Evolutionary conservation across 306 rosid genomes (phyloP).

Genomic region (Vigna nakashimae): DNA sequence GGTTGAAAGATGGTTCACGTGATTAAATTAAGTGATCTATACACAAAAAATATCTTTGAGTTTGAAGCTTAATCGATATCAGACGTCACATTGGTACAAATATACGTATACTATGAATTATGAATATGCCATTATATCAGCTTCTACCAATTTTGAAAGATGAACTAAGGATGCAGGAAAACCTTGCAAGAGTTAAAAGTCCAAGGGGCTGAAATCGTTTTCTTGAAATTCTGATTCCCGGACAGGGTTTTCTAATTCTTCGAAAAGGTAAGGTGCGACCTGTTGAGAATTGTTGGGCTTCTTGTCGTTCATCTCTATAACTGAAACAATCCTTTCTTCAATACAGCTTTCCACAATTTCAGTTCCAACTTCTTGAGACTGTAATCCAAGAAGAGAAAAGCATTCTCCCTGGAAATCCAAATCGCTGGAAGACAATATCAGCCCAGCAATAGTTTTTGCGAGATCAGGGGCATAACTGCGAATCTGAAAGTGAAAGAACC

Average conservation of each 20-base stretch:
- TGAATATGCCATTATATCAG: too few relatives aligned
- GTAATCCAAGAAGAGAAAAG: conserved; percentile 81
- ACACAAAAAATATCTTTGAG: too few relatives aligned
- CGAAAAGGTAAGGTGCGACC: conserved; percentile 66
- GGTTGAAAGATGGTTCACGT: not conserved
- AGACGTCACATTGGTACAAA: not conserved
- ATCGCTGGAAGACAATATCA: conserved; percentile 76
- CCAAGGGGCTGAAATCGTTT: conserved; percentile 55
- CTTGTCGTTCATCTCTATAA: conserved; percentile 72
- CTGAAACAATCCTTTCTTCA: conserved; percentile 68
- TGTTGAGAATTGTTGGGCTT: conserved; percentile 64
- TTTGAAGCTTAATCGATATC: too few relatives aligned
- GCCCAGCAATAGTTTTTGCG: conserved; percentile 83
- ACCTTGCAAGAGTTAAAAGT: conserved; percentile 40
- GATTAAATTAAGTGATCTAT: too few relatives aligned
- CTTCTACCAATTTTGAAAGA: not conserved
- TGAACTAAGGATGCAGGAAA: conserved; percentile 8
- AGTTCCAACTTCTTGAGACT: conserved; percentile 58
- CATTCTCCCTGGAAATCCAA: conserved; percentile 75
- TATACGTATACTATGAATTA: too few relatives aligned
- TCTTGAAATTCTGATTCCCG: conserved; percentile 53
- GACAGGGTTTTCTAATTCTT: conserved; percentile 46
- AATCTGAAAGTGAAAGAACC: conserved; percentile 61
- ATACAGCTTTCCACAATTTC: conserved; percentile 65
- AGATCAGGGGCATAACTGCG: conserved; percentile 82